Evolutionary conservation across 2,329 filamentous ascomycete genomes (phyloP), one percentile per base, ranked within the genome.

Genomic region (Alternaria sp.): DNA sequence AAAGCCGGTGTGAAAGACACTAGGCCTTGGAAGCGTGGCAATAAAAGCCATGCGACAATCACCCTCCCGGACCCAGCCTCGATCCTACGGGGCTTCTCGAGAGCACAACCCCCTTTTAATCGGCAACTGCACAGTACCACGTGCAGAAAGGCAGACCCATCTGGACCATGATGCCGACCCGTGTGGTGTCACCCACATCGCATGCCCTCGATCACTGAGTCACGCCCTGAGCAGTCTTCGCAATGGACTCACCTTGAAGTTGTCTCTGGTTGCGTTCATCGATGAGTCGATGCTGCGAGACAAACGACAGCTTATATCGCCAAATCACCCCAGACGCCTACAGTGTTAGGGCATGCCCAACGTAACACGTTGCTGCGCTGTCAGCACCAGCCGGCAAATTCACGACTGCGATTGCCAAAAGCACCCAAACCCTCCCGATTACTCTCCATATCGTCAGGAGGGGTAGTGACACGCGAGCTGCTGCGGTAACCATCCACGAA

Each of bases 391-490:
- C 18, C 58, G 21, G 30, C 44, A 58, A 30, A 60, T 44, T 55
- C 55, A 55, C 61, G 61, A 66, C 21, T 61, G 46, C 23, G 28
- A 64, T 51, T 66, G 60, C 63, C 66, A 45, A 69, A 66, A 66
- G 62, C 63, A 46, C 63, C 58, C 47, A 67, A 71, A 58, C n/a
- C 51, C 30, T 57, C 57, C 55, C 20, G 60, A 55, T 9, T 37
- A 26, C 43, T 20, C 41, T 47, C 18, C 26, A 55, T 6, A 56
- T 23, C 6, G 14, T 28, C 28, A 60, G 64, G 60, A 69, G 68
- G 66, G 64, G 62, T 63, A 62, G 53, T 25, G 33, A n/a, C 43
- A 60, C 43, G 47, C 55, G 26, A 47, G 25, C 12, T 44, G 26
- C 26, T 6, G 20, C 23, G 18, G 30, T 43, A 26, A 50, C 26